phyloP scores from a whole-genome alignment of 768 basidiomycete species.

The Lactifluus piperatus region DNA sequence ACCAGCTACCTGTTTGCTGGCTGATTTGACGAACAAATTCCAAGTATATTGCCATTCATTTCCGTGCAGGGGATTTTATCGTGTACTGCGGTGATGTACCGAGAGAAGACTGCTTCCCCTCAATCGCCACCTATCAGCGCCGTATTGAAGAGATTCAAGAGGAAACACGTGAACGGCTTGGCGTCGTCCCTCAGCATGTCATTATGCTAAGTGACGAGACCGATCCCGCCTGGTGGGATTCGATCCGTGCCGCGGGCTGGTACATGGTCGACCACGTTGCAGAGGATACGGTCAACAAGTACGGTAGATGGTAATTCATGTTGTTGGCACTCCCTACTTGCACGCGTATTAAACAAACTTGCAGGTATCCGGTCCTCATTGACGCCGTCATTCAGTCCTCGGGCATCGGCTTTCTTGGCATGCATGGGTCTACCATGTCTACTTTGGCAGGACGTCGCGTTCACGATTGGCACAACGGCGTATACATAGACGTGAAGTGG shows the following conservation, averaged over 20 bases:
- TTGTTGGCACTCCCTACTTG: background rate
- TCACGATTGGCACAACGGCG: constrained; percentile 55
- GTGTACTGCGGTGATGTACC: constrained; percentile 28
- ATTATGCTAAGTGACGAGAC: constrained; percentile 38
- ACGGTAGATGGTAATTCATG: constrained; percentile 30
- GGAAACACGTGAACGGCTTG: constrained; percentile 27
- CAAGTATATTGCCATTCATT: constrained; percentile 16
- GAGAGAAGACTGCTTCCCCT: constrained; percentile 32
- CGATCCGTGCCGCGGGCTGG: constrained; percentile 31
- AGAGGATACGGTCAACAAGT: constrained; percentile 27
- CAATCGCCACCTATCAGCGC: constrained; percentile 26
- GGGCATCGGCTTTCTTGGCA: constrained; percentile 64
- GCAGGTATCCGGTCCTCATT: constrained; percentile 64
- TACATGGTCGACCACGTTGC: constrained; percentile 28
- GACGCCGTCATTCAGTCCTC: constrained; percentile 65
- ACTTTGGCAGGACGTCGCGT: constrained; percentile 57
- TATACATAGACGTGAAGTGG: constrained; percentile 46
- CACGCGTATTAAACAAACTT: background rate
- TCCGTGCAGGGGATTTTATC: constrained; percentile 13
- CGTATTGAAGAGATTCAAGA: constrained; percentile 29
- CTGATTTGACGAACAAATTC: background rate
- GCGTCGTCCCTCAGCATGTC: constrained; percentile 28
- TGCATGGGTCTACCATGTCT: constrained; percentile 64
- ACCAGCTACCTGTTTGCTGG: background rate
- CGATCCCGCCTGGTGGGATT: constrained; percentile 34